These are phyloP conservation scores for Blastobotrys petasosporus DNA, from an alignment of 1,139 yeast species.

Conservation along the genomic window DNA sequence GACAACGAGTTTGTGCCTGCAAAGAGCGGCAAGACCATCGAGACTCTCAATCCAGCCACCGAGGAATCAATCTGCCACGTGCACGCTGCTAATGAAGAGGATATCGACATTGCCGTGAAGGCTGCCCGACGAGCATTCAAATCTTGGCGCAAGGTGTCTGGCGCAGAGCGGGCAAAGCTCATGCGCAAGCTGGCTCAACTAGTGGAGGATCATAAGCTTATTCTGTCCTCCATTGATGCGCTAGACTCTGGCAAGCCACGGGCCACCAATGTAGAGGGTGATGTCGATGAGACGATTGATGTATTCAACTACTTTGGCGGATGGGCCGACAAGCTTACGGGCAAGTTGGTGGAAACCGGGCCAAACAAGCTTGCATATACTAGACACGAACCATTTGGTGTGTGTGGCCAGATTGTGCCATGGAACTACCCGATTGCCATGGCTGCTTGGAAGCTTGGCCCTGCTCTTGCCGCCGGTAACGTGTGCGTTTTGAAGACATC, in stretches of 20 bases:
- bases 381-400: conserved; percentile 71
- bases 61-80: conserved; percentile 50
- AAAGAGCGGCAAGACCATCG: conserved; percentile 50
- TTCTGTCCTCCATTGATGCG: conserved; percentile 52
- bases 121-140: conserved; percentile 51
- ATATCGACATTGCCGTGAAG: conserved; percentile 54
- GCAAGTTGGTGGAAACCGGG: conserved; percentile 61
- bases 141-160: conserved; percentile 45
- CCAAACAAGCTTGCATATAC: conserved; percentile 55
- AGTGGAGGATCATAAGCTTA: conserved; percentile 44
- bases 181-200: conserved; percentile 49
- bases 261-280: conserved; percentile 45
- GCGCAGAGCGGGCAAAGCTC: conserved; percentile 41
- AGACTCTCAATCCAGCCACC: conserved; percentile 36
- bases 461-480: conserved; percentile 78
- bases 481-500: conserved; percentile 71
- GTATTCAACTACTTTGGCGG: conserved; percentile 61
- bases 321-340: conserved; percentile 75
- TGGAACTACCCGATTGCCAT: conserved; percentile 86
- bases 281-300: conserved; percentile 52
- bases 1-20: conserved; percentile 71
- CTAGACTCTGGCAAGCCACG: conserved; percentile 51
- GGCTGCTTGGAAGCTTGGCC: conserved; percentile 70
- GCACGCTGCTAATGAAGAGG: conserved; percentile 49
- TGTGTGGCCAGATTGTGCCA: conserved; percentile 83